Percentiles rank a stretch among this genome's conserved stretches.
These are phyloP conservation scores for Penicillium cinerascens DNA, from an alignment of 495 filamentous ascomycete genomes.

Conservation along the genomic window DNA sequence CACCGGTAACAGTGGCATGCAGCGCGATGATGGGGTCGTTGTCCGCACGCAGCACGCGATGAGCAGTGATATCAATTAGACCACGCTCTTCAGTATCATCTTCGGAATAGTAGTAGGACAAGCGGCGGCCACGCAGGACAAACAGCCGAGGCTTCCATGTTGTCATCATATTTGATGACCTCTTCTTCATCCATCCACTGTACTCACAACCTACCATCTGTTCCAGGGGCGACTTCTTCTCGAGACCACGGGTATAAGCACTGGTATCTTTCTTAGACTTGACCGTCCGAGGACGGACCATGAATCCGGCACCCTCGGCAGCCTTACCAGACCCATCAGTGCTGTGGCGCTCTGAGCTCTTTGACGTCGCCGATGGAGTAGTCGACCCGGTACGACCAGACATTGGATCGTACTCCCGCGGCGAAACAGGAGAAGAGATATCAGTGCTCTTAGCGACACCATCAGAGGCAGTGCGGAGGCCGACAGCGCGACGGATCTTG, in stretches of 20 bases:
- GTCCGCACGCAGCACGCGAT: constrained; percentile 92
- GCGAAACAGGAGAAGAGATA: constrained; percentile 46
- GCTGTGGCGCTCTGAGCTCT: constrained; percentile 73
- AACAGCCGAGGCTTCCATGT: constrained; percentile 97
- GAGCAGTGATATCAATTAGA: constrained; percentile 94
- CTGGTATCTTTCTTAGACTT: constrained; percentile 93
- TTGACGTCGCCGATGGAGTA: constrained; percentile 75
- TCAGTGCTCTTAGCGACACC: constrained; percentile 43
- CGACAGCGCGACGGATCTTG: constrained; percentile 52
- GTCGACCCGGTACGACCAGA: constrained; percentile 77
- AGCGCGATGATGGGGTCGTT: constrained; percentile 85
- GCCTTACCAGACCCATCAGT: constrained; percentile 60
- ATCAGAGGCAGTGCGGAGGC: constrained; percentile 79
- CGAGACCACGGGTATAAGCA: constrained; percentile 83
- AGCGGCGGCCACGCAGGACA: constrained; percentile 80
- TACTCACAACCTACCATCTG: constrained; percentile 88
- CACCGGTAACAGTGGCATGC: constrained; percentile 88
- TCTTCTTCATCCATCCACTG: constrained; percentile 99
- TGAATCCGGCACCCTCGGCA: constrained; percentile 51
- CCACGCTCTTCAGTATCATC: constrained; percentile 88
- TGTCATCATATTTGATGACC: constrained; percentile 88
- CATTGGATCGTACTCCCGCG: constrained; percentile 66
- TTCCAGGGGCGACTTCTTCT: constrained; percentile 76
- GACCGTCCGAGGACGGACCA: constrained; percentile 40
- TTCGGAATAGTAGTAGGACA: constrained; percentile 96